Evolutionary conservation across 78 protist species (phyloP).

Genomic region (Creolimax fragrantissima): DNA sequence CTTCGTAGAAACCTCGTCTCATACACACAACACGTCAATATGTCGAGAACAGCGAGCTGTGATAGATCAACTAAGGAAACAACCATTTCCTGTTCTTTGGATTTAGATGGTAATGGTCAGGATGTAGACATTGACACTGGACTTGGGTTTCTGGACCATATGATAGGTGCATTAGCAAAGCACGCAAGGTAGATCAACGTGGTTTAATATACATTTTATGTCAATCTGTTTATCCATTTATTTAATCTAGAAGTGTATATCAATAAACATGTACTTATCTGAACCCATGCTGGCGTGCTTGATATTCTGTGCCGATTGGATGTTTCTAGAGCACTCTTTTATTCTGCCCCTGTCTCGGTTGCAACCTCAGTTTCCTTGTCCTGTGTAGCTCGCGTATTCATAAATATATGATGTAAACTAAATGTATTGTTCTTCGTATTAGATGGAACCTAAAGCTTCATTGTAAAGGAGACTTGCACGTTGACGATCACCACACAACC

Average conservation of each 20-base stretch:
- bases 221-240: neutral
- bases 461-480: conserved; percentile 55
- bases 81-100: neutral
- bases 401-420: too few species aligned
- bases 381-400: too few species aligned
- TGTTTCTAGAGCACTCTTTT: neutral
- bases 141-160: conserved; percentile 67
- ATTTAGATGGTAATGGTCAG: conserved; percentile 33
- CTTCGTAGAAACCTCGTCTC: too few species aligned
- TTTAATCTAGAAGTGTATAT: neutral
- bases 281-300: neutral
- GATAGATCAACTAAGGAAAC: neutral
- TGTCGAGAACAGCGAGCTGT: neutral
- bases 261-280: neutral
- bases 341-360: neutral
- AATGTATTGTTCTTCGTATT: too few species aligned
- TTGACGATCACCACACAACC: conserved; percentile 70
- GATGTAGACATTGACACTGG: conserved; percentile 30
- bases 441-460: neutral
- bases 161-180: conserved; percentile 54
- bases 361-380: neutral
- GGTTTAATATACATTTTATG: neutral
- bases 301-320: neutral
- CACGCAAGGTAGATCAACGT: conserved; percentile 34
- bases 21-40: neutral